A percentile compares a stretch with the other conserved stretches of the same genome.
Conservation (phyloP, 2,329 filamentous ascomycete genomes). For the Botrytis squamosa region DNA sequence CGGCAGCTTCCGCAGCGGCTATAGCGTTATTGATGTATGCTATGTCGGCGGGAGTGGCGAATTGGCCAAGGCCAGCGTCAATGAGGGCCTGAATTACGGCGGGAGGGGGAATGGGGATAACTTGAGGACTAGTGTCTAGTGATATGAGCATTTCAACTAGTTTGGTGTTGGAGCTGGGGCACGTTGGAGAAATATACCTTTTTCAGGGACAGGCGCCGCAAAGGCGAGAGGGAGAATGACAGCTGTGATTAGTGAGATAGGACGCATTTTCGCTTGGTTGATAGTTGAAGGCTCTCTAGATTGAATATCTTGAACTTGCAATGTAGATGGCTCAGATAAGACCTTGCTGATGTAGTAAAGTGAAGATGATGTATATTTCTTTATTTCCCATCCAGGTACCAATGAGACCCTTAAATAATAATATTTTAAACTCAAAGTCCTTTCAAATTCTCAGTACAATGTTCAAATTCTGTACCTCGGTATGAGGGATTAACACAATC, state of each 20-base stretch:
- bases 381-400: not conserved
- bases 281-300: not conserved
- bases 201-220: not conserved
- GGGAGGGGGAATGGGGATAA: not conserved
- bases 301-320: not conserved
- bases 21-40: not conserved
- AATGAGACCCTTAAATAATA: not conserved
- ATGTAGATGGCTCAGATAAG: not conserved
- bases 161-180: not conserved
- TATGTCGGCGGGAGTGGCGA: not conserved
- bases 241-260: not conserved
- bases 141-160: not conserved
- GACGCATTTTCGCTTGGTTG: not conserved
- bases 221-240: constrained; percentile 1
- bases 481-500: not conserved
- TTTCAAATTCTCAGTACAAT: no score
- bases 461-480: not conserved
- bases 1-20: not conserved
- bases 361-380: not conserved
- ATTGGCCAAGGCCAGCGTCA: not conserved
- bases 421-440: not conserved
- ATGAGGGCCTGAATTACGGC: not conserved
- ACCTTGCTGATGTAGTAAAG: not conserved
- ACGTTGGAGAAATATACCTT: not conserved
- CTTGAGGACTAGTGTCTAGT: not conserved